Percentiles rank a stretch among this genome's conserved stretches.
These are phyloP conservation scores for Phytophthora ohioensis DNA, from an alignment of 352 stramenopile genomes.

Conservation along the genomic window DNA sequence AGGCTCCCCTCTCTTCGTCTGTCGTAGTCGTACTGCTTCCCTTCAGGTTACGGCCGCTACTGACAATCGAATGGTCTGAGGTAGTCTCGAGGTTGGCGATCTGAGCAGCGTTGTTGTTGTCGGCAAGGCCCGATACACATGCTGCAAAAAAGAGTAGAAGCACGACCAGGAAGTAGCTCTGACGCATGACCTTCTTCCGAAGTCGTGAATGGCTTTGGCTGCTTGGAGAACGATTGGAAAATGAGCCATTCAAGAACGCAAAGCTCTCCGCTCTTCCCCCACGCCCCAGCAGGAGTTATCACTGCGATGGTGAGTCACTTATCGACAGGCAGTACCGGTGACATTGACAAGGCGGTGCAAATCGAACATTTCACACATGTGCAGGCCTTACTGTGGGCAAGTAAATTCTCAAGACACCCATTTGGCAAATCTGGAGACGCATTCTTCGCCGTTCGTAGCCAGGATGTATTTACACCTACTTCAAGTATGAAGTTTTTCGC, in stretches of 20 bases:
- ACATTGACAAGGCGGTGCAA: conserved; percentile 16
- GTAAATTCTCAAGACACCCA: neutral
- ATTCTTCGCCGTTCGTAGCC: conserved; percentile 12
- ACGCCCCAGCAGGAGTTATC: conserved; percentile 12
- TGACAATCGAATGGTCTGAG: neutral
- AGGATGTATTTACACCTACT: conserved; percentile 24
- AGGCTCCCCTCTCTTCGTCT: conserved; percentile 6
- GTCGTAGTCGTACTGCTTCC: conserved; percentile 1
- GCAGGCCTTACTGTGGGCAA: neutral
- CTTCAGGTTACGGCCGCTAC: conserved; percentile 13
- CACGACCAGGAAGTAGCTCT: conserved; percentile 14
- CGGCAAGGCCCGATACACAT: conserved; percentile 3
- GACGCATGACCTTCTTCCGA: conserved; percentile 17
- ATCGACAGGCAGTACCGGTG: neutral
- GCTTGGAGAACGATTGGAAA: conserved; percentile 20
- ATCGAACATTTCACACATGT: neutral
- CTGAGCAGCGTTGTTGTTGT: neutral
- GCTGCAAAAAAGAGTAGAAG: conserved; percentile 8
- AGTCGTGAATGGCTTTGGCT: neutral
- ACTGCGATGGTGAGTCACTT: conserved; percentile 10
- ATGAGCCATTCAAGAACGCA: conserved; percentile 19
- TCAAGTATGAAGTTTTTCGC: conserved; percentile 25
- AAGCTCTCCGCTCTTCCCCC: conserved; percentile 10
- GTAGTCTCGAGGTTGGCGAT: neutral
- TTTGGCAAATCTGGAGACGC: conserved; percentile 13